These are phyloP conservation scores for Mycena galericulata DNA, from an alignment of 768 basidiomycete genomes.

Conservation along the genomic window DNA sequence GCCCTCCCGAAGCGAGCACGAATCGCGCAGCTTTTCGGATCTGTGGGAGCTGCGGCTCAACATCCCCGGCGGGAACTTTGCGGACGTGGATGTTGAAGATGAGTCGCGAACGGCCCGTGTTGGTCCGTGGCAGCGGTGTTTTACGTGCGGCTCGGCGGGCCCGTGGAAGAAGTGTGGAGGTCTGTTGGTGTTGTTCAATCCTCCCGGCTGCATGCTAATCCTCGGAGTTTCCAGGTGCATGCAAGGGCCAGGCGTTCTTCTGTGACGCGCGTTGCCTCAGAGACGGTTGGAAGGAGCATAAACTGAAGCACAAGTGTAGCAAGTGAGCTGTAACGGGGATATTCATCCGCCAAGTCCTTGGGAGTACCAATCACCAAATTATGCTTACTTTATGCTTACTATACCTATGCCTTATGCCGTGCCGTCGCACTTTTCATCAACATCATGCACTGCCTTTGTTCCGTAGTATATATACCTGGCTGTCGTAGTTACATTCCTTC, in stretches of 20 bases:
- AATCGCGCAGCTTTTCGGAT: conserved; percentile 49
- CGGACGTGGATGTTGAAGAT: conserved; percentile 50
- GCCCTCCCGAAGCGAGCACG: conserved; percentile 39
- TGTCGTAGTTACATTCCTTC: too few relatives aligned
- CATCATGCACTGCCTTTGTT: too few relatives aligned
- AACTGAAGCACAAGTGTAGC: conserved; percentile 39
- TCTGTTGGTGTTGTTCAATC: conserved; percentile 26
- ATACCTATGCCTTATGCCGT: too few relatives aligned
- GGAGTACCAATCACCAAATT: too few relatives aligned
- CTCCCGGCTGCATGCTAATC: not conserved
- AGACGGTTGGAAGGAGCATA: conserved; percentile 49
- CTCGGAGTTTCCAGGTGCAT: conserved; percentile 35
- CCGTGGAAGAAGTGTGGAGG: conserved; percentile 56
- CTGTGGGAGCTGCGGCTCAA: conserved; percentile 55
- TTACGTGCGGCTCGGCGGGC: conserved; percentile 51
- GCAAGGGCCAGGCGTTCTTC: conserved; percentile 44
- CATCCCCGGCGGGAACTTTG: conserved; percentile 51
- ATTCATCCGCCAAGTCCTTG: too few relatives aligned
- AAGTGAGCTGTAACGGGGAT: too few relatives aligned
- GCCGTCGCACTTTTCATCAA: too few relatives aligned
- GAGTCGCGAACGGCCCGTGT: conserved; percentile 50
- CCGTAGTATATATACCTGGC: too few relatives aligned
- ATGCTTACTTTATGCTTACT: too few relatives aligned
- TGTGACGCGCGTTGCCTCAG: conserved; percentile 43
- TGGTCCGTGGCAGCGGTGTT: conserved; percentile 57